Conservation (phyloP, 257 asterid species). For the Solanum chmielewskii region DNA sequence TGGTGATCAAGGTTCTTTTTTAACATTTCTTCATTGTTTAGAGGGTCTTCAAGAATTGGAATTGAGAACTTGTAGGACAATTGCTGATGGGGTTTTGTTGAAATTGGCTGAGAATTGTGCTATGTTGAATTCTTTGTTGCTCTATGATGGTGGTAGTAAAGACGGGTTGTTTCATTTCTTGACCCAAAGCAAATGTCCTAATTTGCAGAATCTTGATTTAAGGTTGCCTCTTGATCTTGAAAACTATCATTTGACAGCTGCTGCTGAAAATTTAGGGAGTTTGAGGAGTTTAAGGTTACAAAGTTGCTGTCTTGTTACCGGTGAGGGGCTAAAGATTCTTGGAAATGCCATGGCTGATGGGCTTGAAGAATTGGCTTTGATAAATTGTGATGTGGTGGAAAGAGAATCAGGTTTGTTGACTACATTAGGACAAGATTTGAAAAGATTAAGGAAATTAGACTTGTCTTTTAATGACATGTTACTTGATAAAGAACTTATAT, state of each 20-base stretch:
- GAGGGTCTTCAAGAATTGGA: slow-evolving; percentile 43
- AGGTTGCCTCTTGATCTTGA: slow-evolving; percentile 75
- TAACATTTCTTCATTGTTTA: slow-evolving; percentile 15
- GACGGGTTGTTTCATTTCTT: slow-evolving; percentile 60
- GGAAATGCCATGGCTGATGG: slow-evolving; percentile 18
- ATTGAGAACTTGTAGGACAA: slow-evolving; percentile 46
- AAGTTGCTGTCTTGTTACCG: slow-evolving; percentile 61
- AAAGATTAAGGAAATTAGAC: slow-evolving; percentile 46
- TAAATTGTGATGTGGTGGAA: slow-evolving; percentile 58
- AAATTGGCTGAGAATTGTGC: slow-evolving; percentile 29
- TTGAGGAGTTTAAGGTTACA: slow-evolving; percentile 47
- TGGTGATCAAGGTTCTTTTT: slow-evolving; percentile 47
- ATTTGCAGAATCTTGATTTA: slow-evolving; percentile 41
- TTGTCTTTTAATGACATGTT: slow-evolving; percentile 64
- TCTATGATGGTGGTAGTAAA: slow-evolving; percentile 68
- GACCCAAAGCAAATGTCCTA: slow-evolving; percentile 18
- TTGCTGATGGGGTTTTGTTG: slow-evolving; percentile 38
- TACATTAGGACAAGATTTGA: slow-evolving; percentile 53
- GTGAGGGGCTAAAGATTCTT: slow-evolving; percentile 50
- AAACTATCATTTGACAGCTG: slow-evolving; percentile 47
- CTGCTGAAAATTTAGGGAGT: slow-evolving; percentile 40
- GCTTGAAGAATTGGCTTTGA: slow-evolving; percentile 52
- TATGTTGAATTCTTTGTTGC: slow-evolving; percentile 35
- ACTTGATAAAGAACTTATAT: slow-evolving; percentile 49
- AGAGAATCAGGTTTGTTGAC: slow-evolving; percentile 58